A percentile compares a stretch with the other conserved stretches of the same genome.
Conservation (phyloP, 306 rosid genomes). For the Astragalus glycyphyllos region DNA sequence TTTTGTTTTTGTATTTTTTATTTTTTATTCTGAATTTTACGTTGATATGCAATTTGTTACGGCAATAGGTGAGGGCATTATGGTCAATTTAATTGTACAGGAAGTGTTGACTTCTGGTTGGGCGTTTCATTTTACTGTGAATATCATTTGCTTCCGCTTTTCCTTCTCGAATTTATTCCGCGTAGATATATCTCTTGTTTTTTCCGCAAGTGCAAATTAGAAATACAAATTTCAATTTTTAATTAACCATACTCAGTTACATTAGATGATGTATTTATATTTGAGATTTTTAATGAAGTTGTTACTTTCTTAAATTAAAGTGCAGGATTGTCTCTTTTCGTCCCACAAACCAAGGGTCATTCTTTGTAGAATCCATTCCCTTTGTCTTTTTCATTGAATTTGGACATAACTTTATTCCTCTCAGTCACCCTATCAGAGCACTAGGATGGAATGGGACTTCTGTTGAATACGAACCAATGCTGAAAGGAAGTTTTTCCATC, state of each 20-base stretch:
- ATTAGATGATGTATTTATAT: too few species aligned
- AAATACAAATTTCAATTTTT: too few species aligned
- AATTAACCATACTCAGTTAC: too few species aligned
- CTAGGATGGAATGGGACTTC: slow-evolving; percentile 23
- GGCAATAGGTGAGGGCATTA: slow-evolving; percentile 49
- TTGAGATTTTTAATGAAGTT: too few species aligned
- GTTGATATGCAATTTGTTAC: slow-evolving; percentile 34
- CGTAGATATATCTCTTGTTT: background rate
- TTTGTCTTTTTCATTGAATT: slow-evolving; percentile 39
- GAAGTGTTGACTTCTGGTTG: slow-evolving; percentile 53
- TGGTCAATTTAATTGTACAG: slow-evolving; percentile 59
- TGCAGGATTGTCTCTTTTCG: background rate
- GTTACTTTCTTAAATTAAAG: too few species aligned
- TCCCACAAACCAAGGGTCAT: background rate
- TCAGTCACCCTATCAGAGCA: slow-evolving; percentile 14
- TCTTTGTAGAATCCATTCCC: slow-evolving; percentile 44
- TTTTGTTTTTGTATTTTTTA: background rate
- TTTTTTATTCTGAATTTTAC: slow-evolving; percentile 1
- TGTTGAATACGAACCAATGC: background rate
- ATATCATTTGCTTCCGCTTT: slow-evolving; percentile 41
- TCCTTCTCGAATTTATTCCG: slow-evolving; percentile 14
- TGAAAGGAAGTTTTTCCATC: too few species aligned
- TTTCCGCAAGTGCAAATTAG: background rate
- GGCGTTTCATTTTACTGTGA: slow-evolving; percentile 43
- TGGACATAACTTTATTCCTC: slow-evolving; percentile 10